These are phyloP conservation scores for Curvularia sp. DNA, from an alignment of 2,329 filamentous ascomycete species.

Conservation along the genomic window DNA sequence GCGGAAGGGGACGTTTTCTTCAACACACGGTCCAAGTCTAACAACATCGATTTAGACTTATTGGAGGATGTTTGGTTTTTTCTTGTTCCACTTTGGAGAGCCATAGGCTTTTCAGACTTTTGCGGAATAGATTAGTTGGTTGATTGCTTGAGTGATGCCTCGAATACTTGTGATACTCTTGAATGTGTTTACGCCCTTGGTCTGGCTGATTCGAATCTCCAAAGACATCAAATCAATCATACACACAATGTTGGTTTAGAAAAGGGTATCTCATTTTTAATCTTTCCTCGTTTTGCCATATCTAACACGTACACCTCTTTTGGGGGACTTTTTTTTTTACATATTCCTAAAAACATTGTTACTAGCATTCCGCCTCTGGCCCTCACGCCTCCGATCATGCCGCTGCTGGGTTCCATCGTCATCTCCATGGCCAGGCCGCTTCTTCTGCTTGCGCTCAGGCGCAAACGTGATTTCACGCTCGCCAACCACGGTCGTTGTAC, in stretches of 20 bases:
- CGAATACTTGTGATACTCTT: background rate
- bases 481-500: slow-evolving; percentile 52
- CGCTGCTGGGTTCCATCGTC: slow-evolving; percentile 34
- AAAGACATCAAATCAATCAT: no score
- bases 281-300: background rate
- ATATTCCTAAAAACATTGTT: slow-evolving; percentile 76
- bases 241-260: no score
- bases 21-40: background rate
- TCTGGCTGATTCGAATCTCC: no score
- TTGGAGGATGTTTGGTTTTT: background rate
- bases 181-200: background rate
- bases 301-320: background rate
- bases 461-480: slow-evolving; percentile 76
- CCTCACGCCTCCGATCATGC: slow-evolving; percentile 53
- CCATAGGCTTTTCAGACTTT: no score
- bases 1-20: background rate
- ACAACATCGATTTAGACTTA: background rate
- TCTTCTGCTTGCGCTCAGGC: slow-evolving; percentile 61
- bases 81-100: background rate
- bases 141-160: no score
- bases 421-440: slow-evolving; percentile 28
- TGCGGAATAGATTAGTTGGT: background rate
- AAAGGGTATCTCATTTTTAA: background rate
- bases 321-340: no score
- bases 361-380: slow-evolving; percentile 73